Base-by-base conservation (phyloP, 1,284 basidiomycete species). In the Leccinum fallax region DNA sequence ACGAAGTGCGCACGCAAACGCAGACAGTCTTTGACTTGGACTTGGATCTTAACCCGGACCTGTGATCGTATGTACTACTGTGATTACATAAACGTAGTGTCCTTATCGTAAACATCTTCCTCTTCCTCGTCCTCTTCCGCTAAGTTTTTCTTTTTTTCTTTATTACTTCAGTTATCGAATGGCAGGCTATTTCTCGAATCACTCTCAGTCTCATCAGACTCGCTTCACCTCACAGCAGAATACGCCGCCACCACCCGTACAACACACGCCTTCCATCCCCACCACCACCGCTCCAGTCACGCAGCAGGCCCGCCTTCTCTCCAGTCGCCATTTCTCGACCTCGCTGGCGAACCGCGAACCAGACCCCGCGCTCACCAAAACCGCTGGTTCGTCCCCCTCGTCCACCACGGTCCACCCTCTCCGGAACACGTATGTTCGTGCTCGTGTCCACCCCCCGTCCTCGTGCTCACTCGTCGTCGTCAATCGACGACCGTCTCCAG, bases 361-460 rank as follows among this genome's bases (percentile, higher is more conserved):
- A 69, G 78, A 76, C 55, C 71, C 71, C 21, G 40, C 57, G 1
- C 72, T 71, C 52, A 67, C 74, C 32, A 72, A 61, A 59, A 52
- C 46, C 0, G 15, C 64, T 5, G 61, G 72, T 4, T 48, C 53
- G 15, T 61, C 61, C 11, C 70, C 75, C 3, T 57, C 60, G 10
- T 65, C 64, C 36, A 60, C 57, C 53, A 71, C 69, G 28, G 83
- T 89, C 8, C 90, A 92, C 76, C 90, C 90, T 58, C 81, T 93
- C 66, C 82, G 87, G 81, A 88, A 89, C 79, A 93, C 91, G 91
- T 93, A 88, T 86, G 90, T 91, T 84, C 72, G 71, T 66, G 68
- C 65, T 61, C 59, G 59, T 62, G 55, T 43, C 54, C 63, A 46
- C 57, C 62, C 58, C 53, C 64, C 43, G 24, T 60, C 56, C 40